Base-by-base conservation (phyloP, 2,329 filamentous ascomycete genomes). In the Colletotrichum sp. region DNA sequence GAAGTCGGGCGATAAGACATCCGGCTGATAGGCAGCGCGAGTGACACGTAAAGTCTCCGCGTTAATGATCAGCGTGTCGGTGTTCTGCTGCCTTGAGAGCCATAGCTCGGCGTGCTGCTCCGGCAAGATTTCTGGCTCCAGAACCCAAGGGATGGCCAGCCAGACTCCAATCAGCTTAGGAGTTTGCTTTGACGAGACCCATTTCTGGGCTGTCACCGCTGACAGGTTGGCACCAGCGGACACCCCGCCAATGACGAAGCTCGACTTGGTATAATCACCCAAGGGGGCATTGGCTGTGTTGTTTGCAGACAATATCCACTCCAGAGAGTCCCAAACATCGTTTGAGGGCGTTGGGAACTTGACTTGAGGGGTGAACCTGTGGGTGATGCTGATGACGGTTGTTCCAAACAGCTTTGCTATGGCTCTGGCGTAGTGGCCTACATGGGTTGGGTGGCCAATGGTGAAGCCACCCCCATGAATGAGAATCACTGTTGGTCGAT, bases 301-400 rank as follows among this genome's bases (percentile, higher is more conserved):
- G n/a, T 26, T 26, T 8, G 26, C 26, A 16, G 71, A 72, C 15
- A 72, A 68, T 9, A 78, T 72, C 77, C 78, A 79, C 16, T 64
- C 34, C 12, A 79, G 15, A 16, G 69, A 30, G 78, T 89, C 87
- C 78, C 84, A 87, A 77, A 82, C 82, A 78, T 90, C 88, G 67
- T 87, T 78, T 7, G 88, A 80, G 8, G 82, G 83, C 12, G 78
- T 81, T 0, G 88, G 88, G 72, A 88, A 89, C 49, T 82, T 83
- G 76, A 87, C 81, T 75, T 89, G 87, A 0, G 88, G 88, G 3
- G 86, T 87, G 13, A 89, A 83, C 1, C 88, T 81, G 78, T 90
- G 89, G 52, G 88, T 86, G 5, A 88, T 84, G 77, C 86, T 88
- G 15, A 89, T 82, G 32, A 78, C 76, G 6, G 49, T 69, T 12